These are phyloP conservation scores for Ceratobasidium sp. DNA, from an alignment of 1,284 basidiomycete species.

Conservation along the genomic window DNA sequence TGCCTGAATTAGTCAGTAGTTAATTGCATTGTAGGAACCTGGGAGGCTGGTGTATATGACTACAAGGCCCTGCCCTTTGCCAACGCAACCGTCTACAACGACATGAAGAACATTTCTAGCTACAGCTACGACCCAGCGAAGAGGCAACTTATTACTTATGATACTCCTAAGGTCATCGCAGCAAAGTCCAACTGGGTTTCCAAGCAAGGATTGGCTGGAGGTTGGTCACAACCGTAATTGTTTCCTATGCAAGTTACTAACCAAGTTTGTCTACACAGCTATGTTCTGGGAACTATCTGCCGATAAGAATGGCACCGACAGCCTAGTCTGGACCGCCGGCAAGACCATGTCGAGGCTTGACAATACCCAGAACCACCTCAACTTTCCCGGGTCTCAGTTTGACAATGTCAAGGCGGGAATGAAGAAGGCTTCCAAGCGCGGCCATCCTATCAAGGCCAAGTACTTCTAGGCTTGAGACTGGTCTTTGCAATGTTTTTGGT, in stretches of 20 bases:
- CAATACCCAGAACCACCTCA: conserved; percentile 73
- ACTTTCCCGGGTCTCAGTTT: conserved; percentile 53
- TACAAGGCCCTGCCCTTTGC: conserved; percentile 75
- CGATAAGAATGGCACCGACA: conserved; percentile 64
- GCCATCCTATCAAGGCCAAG: neutral
- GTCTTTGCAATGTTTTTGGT: no score
- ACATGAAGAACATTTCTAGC: conserved; percentile 5
- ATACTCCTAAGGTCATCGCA: conserved; percentile 73
- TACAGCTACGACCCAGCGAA: conserved; percentile 57
- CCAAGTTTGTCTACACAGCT: neutral
- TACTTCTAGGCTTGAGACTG: no score
- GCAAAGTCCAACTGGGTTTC: conserved; percentile 80
- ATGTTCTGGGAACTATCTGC: conserved; percentile 63
- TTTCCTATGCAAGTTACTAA: neutral
- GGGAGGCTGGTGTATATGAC: conserved; percentile 60
- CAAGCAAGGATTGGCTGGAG: conserved; percentile 69
- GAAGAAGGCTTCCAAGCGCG: neutral
- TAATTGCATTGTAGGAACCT: conserved; percentile 52
- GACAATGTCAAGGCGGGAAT: conserved; percentile 47
- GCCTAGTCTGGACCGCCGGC: conserved; percentile 61
- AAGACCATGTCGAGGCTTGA: conserved; percentile 61
- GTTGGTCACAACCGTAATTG: conserved; percentile 41
- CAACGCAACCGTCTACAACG: conserved; percentile 42
- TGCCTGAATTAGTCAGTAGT: neutral
- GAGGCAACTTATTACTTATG: conserved; percentile 77